Evolutionary conservation across 345 rosid genomes (phyloP).

Genomic region (Hirschfeldia incana): DNA sequence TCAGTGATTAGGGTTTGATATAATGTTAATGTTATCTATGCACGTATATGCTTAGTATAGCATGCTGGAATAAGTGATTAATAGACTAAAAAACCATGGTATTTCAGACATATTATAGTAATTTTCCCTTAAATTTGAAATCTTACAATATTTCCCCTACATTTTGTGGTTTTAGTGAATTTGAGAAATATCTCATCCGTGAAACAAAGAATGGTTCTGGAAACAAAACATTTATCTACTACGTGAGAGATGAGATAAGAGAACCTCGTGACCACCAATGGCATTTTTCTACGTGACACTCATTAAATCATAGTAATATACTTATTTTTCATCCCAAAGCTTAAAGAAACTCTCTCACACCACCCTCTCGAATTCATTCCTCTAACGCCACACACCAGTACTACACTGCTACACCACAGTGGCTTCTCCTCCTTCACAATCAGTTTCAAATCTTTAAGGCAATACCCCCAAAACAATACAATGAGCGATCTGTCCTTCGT

Average conservation of each 20-base stretch:
- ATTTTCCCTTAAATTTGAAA: neutral
- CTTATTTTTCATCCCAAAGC: no score
- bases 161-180: constrained; percentile 1
- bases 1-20: constrained; percentile 38
- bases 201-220: constrained; percentile 9
- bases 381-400: no score
- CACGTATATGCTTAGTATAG: neutral
- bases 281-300: constrained; percentile 36
- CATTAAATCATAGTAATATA: constrained; percentile 16
- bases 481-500: no score
- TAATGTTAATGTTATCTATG: constrained; percentile 15
- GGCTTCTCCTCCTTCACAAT: no score
- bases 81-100: neutral
- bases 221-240: constrained; percentile 12
- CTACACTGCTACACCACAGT: no score
- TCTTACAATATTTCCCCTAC: constrained; percentile 4
- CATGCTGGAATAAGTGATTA: neutral
- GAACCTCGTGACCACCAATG: constrained; percentile 42
- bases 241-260: constrained; percentile 22
- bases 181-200: neutral
- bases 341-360: no score
- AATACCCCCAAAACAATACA: no score
- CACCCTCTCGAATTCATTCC: no score
- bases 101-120: neutral
- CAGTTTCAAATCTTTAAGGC: no score